A percentile compares a stretch with the other conserved stretches of the same genome.
These are phyloP conservation scores for Meyerozyma smithsonii DNA, from an alignment of 1,139 yeast species.

Conservation along the genomic window DNA sequence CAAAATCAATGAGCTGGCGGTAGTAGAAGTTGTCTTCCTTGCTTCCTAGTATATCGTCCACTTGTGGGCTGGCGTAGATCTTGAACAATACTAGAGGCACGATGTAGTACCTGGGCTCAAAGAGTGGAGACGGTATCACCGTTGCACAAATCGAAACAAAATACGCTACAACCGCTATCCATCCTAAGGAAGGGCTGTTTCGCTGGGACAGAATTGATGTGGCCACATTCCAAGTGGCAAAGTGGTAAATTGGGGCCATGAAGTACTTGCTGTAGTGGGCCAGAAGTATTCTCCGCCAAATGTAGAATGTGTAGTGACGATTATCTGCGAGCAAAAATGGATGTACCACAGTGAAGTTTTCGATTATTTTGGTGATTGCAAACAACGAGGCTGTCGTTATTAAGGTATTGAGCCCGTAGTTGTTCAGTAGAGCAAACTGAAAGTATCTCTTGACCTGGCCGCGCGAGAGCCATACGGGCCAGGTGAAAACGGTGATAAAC, in stretches of 20 bases:
- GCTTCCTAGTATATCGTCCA: constrained; percentile 15
- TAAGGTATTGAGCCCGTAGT: constrained; percentile 15
- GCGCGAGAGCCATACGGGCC: constrained; percentile 62
- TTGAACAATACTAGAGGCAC: constrained; percentile 78
- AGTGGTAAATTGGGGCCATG: constrained; percentile 70
- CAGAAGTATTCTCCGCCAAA: constrained; percentile 61
- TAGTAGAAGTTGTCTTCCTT: constrained; percentile 4
- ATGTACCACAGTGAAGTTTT: constrained; percentile 68
- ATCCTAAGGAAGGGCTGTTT: constrained; percentile 12
- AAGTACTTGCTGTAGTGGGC: constrained; percentile 36
- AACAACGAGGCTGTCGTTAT: constrained; percentile 16
- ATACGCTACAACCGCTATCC: constrained; percentile 40
- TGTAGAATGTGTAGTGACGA: constrained; percentile 86
- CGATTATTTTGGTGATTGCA: constrained; percentile 46
- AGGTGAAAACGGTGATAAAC: constrained; percentile 58
- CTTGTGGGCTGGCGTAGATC: constrained; percentile 43
- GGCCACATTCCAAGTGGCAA: constrained; percentile 48
- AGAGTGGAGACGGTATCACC: constrained; percentile 80
- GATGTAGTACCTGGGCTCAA: constrained; percentile 91
- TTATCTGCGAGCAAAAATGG: constrained; percentile 93
- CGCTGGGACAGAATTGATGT: constrained; percentile 13
- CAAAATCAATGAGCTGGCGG: constrained; percentile 50
- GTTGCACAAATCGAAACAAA: constrained; percentile 53
- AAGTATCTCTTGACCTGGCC: constrained; percentile 33
- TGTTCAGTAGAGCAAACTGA: constrained; percentile 17